Evolutionary conservation across 129 eudicot species (phyloP), one percentile per base, ranked within the genome.

Genomic region (Saussurea involucrata): DNA sequence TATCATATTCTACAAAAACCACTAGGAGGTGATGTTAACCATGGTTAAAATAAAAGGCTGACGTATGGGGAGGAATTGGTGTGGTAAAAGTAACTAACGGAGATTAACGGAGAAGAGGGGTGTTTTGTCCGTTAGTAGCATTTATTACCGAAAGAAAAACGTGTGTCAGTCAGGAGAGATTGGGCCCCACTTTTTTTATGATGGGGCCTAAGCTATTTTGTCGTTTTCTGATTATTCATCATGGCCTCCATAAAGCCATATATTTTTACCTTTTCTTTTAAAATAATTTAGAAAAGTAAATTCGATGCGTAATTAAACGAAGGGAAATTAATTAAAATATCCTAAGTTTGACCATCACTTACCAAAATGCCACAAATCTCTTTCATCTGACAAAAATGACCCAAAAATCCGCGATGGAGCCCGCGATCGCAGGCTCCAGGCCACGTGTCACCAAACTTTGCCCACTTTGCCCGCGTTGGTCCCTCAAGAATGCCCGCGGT

Each of bases 211-310:
- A 25, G 24, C 9, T 61, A n/a, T 70, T 70, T 78, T 78, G 82
- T 78, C 65, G 82, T 78, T 70, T 78, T 78, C 53, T 77, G 63
- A 57, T 63, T 17, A 64, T 40, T 63, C 63, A 75, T 77, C 40
- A 69, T 37, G 34, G 71, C 71, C 61, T 75, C 34, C 42, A 37
- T 75, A 63, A 63, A 75, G 66, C 22, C 21, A 22, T 31, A 6
- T 21, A 6, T 8, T 36, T 40, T 37, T 63, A 4, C 18, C 37
- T 63, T 24, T 24, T 63, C 13, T 5, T 6, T 34, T 68, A 11
- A 53, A 53, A 53, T 53, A 53, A 53, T 53, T 17, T n/a, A 0
- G 61, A 53, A 53, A 53, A 53, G 22, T 53, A 53, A 53, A 53
- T 53, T 53, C 61, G 9, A 17, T 18, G 61, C 61, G 61, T 53